phyloP scores from a whole-genome alignment of 2,329 filamentous ascomycete genomes.

The Pseudogymnoascus sp. region DNA sequence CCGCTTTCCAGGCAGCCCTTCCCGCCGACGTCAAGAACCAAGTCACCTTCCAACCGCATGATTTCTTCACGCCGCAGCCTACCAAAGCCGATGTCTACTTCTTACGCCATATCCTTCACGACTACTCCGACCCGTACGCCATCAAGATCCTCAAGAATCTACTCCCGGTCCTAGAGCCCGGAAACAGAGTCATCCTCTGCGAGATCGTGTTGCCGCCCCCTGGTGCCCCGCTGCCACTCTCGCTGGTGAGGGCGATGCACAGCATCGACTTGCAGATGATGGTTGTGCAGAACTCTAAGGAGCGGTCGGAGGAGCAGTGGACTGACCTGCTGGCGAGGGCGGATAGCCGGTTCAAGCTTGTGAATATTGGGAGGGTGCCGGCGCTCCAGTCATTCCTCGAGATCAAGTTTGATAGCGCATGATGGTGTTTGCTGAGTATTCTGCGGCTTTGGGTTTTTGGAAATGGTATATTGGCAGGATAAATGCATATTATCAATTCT shows the following conservation, averaged over 20 bases:
- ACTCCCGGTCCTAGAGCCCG: conserved; percentile 32
- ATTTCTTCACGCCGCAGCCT: conserved; percentile 37
- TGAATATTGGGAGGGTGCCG: not conserved
- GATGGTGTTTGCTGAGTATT: not conserved
- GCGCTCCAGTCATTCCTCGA: not conserved
- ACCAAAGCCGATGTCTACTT: conserved; percentile 36
- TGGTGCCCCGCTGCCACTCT: conserved; percentile 25
- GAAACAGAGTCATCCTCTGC: conserved; percentile 23
- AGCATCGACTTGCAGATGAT: conserved; percentile 42
- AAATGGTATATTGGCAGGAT: too few species aligned
- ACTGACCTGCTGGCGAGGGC: conserved; percentile 37
- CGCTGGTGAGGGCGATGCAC: conserved; percentile 32
- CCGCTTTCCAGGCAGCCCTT: conserved; percentile 20
- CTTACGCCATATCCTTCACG: conserved; percentile 39
- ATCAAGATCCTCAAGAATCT: conserved; percentile 30
- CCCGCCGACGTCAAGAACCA: conserved; percentile 13
- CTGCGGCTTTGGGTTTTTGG: not conserved
- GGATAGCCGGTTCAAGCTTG: not conserved
- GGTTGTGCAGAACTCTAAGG: conserved; percentile 40
- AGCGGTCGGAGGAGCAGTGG: conserved; percentile 38
- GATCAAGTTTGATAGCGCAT: not conserved
- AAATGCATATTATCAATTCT: not conserved
- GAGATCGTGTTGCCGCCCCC: conserved; percentile 9
- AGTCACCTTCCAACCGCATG: conserved; percentile 30
- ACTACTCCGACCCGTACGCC: conserved; percentile 36